Evolutionary conservation across 345 rosid species (phyloP).

Genomic region (Brassica cretica): DNA sequence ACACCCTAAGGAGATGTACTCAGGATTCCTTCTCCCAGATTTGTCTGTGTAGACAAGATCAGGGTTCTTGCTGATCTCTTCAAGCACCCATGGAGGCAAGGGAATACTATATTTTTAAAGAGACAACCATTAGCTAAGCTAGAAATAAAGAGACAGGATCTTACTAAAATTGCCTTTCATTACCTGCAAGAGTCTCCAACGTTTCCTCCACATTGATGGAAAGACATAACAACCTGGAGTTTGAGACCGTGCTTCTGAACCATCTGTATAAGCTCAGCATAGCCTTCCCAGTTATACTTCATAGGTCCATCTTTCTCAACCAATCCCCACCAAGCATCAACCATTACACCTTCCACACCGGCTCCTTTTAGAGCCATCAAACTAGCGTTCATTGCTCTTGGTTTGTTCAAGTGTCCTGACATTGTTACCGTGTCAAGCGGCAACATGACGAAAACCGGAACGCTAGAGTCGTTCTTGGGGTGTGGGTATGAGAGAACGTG

Average conservation of each 20-base stretch:
- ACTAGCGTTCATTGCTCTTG: conserved; percentile 84
- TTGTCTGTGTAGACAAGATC: conserved; percentile 93
- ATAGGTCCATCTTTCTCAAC: conserved; percentile 96
- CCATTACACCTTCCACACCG: conserved; percentile 96
- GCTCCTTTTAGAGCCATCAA: conserved; percentile 94
- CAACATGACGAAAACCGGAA: conserved; percentile 90
- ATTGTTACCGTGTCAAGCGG: conserved; percentile 78
- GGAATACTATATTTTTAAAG: conserved; percentile 63
- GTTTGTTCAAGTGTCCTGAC: conserved; percentile 75
- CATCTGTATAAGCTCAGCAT: conserved; percentile 83
- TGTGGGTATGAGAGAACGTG: conserved; percentile 54
- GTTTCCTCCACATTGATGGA: conserved; percentile 99
- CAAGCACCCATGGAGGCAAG: conserved; percentile 94
- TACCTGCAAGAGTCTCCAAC: conserved; percentile 99
- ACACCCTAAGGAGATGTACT: conserved; percentile 91
- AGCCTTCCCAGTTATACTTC: conserved; percentile 94
- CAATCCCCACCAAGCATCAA: conserved; percentile 98
- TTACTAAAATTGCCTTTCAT: background rate
- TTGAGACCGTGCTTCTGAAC: conserved; percentile 82
- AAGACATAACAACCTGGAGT: conserved; percentile 94
- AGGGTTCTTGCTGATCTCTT: conserved; percentile 84
- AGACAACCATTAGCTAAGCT: conserved; percentile 28
- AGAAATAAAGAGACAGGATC: conserved; percentile 11
- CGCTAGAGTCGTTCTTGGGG: conserved; percentile 43
- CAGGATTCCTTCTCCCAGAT: conserved; percentile 88